Evolutionary conservation across 805 yeast genomes (phyloP), one percentile per base, ranked within the genome.

Genomic region (Ogataea pilisensis): DNA sequence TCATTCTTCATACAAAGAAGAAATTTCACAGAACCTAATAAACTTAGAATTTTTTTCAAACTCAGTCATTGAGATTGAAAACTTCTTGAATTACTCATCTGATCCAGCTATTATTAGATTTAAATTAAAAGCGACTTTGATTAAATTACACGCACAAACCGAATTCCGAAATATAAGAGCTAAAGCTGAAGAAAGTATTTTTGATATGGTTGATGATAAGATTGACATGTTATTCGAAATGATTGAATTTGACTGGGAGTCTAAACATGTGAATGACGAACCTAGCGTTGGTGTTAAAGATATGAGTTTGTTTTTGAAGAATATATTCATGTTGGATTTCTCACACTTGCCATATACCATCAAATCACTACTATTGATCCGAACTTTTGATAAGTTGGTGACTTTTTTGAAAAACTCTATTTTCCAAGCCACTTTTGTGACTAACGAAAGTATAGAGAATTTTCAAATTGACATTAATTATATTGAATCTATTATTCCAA

Each of bases 371-470:
- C 76, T 95, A n/a, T 74, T 90, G 45, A 80, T 88, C 49, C 76
- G 95, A 56, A 88, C 91, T 21, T 87, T 86, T 58, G 98, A 90
- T 65, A 80, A 85, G 48, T 74, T 93, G 44, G 80, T 95, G 0
- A 76, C 81, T 31, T 77, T 81, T 46, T 77, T 91, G 58, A 68
- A 85, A 46, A 71, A 73, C 33, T 68, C 80, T 8, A 67, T 90
- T 44, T 67, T 78, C 34, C 63, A 71, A 28, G 72, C 73, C 16
- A 75, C 80, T 1, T 73, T 72, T 1, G 79, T 78, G 49, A 80
- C 88, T 17, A 68, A 70, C 18, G 81, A 66, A 42, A 83, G 91
- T 0, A 66, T 82, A 5, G 64, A 65, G 35, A 90, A 89, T 60
- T 90, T 91, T 59, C 86, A 85, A 51, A 57, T 76, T 22, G 98